These are phyloP conservation scores for Incumbomyces lentus DNA, from an alignment of 2,329 filamentous ascomycete species.

Conservation along the genomic window DNA sequence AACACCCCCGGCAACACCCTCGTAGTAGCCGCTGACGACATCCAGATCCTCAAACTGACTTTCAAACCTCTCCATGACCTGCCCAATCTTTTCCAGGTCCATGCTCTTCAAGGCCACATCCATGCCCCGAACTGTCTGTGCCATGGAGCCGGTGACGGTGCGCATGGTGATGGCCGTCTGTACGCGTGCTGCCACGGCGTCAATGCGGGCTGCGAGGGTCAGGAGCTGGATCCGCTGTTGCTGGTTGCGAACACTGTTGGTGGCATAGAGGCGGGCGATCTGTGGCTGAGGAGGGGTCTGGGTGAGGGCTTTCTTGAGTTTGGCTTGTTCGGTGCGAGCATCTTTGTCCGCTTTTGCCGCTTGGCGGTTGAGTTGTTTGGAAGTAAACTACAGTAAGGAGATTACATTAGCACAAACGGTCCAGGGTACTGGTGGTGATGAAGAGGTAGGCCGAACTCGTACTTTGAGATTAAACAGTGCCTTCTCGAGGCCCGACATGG, in stretches of 20 bases:
- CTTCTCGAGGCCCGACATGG: conserved; percentile 22
- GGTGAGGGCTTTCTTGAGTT: conserved; percentile 39
- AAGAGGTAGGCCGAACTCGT: not conserved
- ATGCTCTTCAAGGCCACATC: conserved; percentile 36
- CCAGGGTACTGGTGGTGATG: not conserved
- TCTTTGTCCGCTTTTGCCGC: conserved; percentile 36
- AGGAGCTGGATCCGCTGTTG: conserved; percentile 36
- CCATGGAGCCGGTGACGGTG: conserved; percentile 36
- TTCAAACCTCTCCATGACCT: conserved; percentile 58
- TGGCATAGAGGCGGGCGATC: conserved; percentile 40
- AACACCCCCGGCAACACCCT: conserved; percentile 60
- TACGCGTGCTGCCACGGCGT: conserved; percentile 40
- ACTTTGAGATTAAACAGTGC: conserved; percentile 26
- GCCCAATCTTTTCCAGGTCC: conserved; percentile 46
- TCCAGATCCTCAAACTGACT: conserved; percentile 44
- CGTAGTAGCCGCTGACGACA: conserved; percentile 58
- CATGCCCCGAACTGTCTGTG: conserved; percentile 34
- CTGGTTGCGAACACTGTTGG: conserved; percentile 37
- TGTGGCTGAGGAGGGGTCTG: conserved; percentile 35
- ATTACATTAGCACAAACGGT: not conserved
- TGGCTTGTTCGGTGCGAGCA: conserved; percentile 37
- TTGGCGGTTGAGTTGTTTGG: conserved; percentile 39
- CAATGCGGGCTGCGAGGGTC: conserved; percentile 36
- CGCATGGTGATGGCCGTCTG: conserved; percentile 39
- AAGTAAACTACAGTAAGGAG: conserved; percentile 30